Conservation (phyloP, 352 stramenopile genomes). For the Thraustotheca clavata region DNA sequence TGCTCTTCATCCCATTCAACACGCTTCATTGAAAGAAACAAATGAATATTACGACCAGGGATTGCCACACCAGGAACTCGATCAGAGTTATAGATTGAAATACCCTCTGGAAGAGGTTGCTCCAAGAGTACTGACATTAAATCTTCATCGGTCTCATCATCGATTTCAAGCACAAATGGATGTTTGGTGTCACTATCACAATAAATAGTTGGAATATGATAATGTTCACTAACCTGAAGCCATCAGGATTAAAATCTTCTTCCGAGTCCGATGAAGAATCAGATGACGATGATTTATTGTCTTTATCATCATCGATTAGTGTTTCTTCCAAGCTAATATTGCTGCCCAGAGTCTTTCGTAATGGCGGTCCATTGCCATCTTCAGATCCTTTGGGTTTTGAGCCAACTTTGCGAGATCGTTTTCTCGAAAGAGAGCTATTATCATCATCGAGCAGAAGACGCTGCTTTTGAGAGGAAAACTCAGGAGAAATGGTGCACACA, state of each 20-base stretch:
- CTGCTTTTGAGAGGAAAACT: background rate
- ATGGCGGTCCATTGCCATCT: background rate
- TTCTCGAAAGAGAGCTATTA: background rate
- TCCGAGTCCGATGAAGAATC: conserved; percentile 51
- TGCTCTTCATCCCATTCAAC: conserved; percentile 82
- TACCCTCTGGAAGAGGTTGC: conserved; percentile 74
- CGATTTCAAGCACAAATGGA: conserved; percentile 86
- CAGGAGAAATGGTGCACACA: conserved; percentile 8
- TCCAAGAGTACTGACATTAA: conserved; percentile 86
- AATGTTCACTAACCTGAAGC: background rate
- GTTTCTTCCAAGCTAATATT: background rate
- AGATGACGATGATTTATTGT: conserved; percentile 16
- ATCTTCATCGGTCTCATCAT: conserved; percentile 90
- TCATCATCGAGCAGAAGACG: background rate
- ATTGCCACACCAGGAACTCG: conserved; percentile 60
- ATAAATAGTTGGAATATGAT: background rate
- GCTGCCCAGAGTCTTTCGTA: conserved; percentile 8
- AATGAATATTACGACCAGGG: conserved; percentile 63
- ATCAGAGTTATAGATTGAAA: conserved; percentile 84
- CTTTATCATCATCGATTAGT: background rate
- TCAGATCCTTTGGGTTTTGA: background rate
- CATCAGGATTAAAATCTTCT: conserved; percentile 67
- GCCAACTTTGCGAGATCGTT: background rate
- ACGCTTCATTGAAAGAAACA: conserved; percentile 82
- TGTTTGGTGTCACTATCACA: conserved; percentile 60